These are phyloP conservation scores for Periconia sp. DNA, from an alignment of 2,329 filamentous ascomycete species.

Conservation along the genomic window DNA sequence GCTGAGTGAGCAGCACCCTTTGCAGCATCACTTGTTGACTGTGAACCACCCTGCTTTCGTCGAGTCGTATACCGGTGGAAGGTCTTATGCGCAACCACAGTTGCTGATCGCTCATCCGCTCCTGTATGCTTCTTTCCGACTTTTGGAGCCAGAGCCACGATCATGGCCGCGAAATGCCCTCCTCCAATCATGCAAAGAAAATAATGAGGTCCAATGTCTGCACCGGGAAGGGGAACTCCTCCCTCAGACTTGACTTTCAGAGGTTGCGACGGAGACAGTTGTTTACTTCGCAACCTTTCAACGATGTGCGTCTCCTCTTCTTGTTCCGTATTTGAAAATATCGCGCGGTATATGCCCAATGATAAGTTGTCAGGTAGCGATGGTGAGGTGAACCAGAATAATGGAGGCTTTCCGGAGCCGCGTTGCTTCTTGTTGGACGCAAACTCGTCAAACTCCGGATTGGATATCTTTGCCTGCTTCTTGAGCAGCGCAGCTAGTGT, in stretches of 20 bases:
- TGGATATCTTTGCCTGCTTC: slow-evolving; percentile 77
- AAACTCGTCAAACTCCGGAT: slow-evolving; percentile 58
- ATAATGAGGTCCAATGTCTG: slow-evolving; percentile 78
- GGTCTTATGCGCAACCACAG: slow-evolving; percentile 92
- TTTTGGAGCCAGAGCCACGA: slow-evolving; percentile 85
- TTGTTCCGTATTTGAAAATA: slow-evolving; percentile 77
- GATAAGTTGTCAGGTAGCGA: slow-evolving; percentile 77
- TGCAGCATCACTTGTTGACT: slow-evolving; percentile 92
- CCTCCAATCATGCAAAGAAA: slow-evolving; percentile 99
- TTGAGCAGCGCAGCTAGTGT: slow-evolving; percentile 79
- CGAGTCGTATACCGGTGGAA: slow-evolving; percentile 97
- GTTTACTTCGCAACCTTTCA: slow-evolving; percentile 75
- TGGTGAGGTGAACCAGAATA: slow-evolving; percentile 86
- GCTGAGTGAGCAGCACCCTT: slow-evolving; percentile 94
- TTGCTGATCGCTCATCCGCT: slow-evolving; percentile 81
- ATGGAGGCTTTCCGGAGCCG: slow-evolving; percentile 70
- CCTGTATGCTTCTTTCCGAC: slow-evolving; percentile 72
- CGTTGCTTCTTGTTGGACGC: slow-evolving; percentile 57
- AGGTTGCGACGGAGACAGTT: slow-evolving; percentile 68
- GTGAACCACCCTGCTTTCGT: slow-evolving; percentile 93
- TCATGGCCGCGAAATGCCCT: slow-evolving; percentile 96
- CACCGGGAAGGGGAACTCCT: slow-evolving; percentile 62
- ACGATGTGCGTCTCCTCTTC: slow-evolving; percentile 66
- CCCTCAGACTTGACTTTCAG: slow-evolving; percentile 57
- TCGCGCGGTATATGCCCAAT: slow-evolving; percentile 82